Percentiles rank a stretch among this genome's conserved stretches.
These are phyloP conservation scores for Eutrema salsugineum DNA, from an alignment of 441 rosid genomes.

Conservation along the genomic window DNA sequence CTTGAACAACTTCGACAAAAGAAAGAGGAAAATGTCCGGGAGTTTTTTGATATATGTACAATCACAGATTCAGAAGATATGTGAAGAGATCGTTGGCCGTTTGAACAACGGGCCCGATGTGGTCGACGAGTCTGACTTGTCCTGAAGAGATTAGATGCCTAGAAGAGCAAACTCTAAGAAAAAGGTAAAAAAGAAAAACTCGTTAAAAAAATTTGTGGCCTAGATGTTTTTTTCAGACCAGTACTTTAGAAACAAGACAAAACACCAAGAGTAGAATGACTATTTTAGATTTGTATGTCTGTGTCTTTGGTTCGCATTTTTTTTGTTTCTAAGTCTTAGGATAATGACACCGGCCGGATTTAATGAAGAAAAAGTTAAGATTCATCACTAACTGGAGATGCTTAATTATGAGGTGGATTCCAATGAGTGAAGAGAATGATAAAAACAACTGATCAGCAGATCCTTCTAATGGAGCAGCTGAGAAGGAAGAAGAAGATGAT, in stretches of 20 bases:
- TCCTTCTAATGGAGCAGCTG: not conserved
- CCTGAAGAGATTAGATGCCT: slow-evolving; percentile 75
- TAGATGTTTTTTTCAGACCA: not conserved
- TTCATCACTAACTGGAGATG: no score
- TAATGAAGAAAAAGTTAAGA: no score
- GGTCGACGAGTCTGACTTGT: slow-evolving; percentile 79
- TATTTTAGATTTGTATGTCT: no score
- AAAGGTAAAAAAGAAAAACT: slow-evolving; percentile 56
- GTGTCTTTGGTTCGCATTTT: no score
- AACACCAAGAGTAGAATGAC: no score
- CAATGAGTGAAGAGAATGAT: not conserved
- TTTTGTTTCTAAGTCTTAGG: no score
- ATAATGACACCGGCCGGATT: no score
- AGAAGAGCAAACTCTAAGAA: slow-evolving; percentile 72
- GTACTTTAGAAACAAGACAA: no score
- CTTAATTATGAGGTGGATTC: no score
- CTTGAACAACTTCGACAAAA: slow-evolving; percentile 82
- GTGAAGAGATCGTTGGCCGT: slow-evolving; percentile 75
- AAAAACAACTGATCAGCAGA: not conserved
- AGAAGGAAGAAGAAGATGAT: not conserved
- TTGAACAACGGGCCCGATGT: slow-evolving; percentile 45
- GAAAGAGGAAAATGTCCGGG: slow-evolving; percentile 74
- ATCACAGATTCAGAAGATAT: slow-evolving; percentile 79
- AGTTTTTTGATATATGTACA: slow-evolving; percentile 72
- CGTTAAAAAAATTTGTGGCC: not conserved